Evolutionary conservation across 257 asterid species (phyloP).

Genomic region (Penstemon eatonii): DNA sequence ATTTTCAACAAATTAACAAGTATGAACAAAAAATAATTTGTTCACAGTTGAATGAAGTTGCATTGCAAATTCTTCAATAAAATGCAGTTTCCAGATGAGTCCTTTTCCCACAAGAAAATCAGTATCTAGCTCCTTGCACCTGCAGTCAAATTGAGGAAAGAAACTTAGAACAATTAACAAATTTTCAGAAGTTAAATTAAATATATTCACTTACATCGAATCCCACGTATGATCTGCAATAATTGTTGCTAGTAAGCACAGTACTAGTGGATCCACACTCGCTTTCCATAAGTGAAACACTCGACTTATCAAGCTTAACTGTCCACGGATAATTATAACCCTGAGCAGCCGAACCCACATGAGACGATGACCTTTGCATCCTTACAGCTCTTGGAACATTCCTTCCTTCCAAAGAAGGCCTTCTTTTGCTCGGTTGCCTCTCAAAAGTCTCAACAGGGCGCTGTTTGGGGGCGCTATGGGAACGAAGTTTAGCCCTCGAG

Average conservation of each 20-base stretch:
- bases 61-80: slow-evolving; percentile 14
- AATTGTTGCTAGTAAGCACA: slow-evolving; percentile 60
- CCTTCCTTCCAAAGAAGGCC: slow-evolving; percentile 85
- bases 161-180: neutral
- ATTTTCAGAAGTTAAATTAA: neutral
- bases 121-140: slow-evolving; percentile 63
- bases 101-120: slow-evolving; percentile 24
- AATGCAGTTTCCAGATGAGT: slow-evolving; percentile 12
- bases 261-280: slow-evolving; percentile 89
- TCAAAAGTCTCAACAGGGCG: slow-evolving; percentile 72
- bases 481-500: slow-evolving; percentile 82
- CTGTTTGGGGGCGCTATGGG: slow-evolving; percentile 98
- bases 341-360: slow-evolving; percentile 66
- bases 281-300: slow-evolving; percentile 73
- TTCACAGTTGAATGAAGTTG: slow-evolving; percentile 21
- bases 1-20: slow-evolving; percentile 23
- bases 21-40: slow-evolving; percentile 28
- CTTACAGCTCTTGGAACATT: slow-evolving; percentile 81
- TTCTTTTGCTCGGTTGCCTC: slow-evolving; percentile 63
- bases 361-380: slow-evolving; percentile 94
- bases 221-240: slow-evolving; percentile 83
- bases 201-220: slow-evolving; percentile 51
- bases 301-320: slow-evolving; percentile 76
- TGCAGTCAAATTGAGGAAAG: slow-evolving; percentile 29
- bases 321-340: slow-evolving; percentile 82